These are phyloP conservation scores for Punctularia strigosozonata DNA, from an alignment of 768 basidiomycete species.

Conservation along the genomic window DNA sequence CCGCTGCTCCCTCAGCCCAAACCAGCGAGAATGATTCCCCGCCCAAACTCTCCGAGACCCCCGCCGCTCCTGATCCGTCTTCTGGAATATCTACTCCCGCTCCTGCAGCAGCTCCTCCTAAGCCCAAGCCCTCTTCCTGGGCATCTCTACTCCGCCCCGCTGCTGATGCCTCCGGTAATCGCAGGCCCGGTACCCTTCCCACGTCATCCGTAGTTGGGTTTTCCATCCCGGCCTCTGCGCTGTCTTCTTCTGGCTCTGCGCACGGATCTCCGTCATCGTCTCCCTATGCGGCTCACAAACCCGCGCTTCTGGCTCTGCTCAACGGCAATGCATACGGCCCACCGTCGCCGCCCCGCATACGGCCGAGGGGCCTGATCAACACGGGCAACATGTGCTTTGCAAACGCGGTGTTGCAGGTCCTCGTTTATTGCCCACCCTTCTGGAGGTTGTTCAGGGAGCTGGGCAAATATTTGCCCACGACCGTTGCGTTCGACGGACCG, in stretches of 20 bases:
- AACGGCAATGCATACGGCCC: slow-evolving; percentile 19
- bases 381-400: slow-evolving; percentile 98
- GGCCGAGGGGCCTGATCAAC: slow-evolving; percentile 80
- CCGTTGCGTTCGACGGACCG: slow-evolving; percentile 15
- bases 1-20: slow-evolving; percentile 4
- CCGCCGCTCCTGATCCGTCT: too few species aligned
- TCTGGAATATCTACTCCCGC: background rate
- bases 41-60: too few species aligned
- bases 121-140: slow-evolving; percentile 33
- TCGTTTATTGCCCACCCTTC: slow-evolving; percentile 87
- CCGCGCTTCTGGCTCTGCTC: slow-evolving; percentile 44
- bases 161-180: slow-evolving; percentile 24
- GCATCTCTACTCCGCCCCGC: slow-evolving; percentile 54
- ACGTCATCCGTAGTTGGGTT: slow-evolving; percentile 64
- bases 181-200: slow-evolving; percentile 41
- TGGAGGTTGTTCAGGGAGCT: slow-evolving; percentile 66
- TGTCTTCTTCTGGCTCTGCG: slow-evolving; percentile 11
- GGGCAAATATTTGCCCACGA: slow-evolving; percentile 35
- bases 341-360: slow-evolving; percentile 25
- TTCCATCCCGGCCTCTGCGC: slow-evolving; percentile 47
- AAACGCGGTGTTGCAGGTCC: slow-evolving; percentile 83
- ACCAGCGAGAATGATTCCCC: too few species aligned
- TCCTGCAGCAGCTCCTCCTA: slow-evolving; percentile 2
- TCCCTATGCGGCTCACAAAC: slow-evolving; percentile 20
- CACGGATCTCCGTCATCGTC: slow-evolving; percentile 18